phyloP scores from a whole-genome alignment of 306 rosid genomes.

The Bauhinia variegata region DNA sequence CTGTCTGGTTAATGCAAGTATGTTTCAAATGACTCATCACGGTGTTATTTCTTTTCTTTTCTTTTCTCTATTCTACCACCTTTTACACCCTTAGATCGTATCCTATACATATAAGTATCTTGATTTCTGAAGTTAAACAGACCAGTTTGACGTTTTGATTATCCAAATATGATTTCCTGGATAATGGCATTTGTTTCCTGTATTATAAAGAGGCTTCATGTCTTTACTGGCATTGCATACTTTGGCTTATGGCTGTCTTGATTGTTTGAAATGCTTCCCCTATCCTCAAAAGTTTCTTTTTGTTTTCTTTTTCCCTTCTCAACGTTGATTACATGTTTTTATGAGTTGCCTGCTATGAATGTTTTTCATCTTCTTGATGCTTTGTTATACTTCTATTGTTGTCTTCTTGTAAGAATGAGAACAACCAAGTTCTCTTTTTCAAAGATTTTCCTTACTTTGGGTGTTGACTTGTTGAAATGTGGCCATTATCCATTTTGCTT shows the following conservation, averaged over 20 bases:
- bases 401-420: background rate
- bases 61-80: conserved; percentile 6
- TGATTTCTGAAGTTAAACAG: conserved; percentile 13
- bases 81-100: background rate
- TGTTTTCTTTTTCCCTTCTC: background rate
- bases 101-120: conserved; percentile 5
- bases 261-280: conserved; percentile 1
- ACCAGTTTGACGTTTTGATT: conserved; percentile 14
- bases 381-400: background rate
- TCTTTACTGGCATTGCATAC: background rate
- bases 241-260: background rate
- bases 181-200: background rate
- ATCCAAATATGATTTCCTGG: background rate
- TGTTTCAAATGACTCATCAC: conserved; percentile 41
- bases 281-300: background rate
- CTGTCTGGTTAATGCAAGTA: conserved; percentile 99
- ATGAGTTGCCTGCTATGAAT: conserved; percentile 6
- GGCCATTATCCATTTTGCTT: background rate
- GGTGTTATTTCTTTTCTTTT: conserved; percentile 16
- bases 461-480: conserved; percentile 10
- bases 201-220: background rate
- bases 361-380: conserved; percentile 3
- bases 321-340: conserved; percentile 10
- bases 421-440: background rate
- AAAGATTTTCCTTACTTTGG: background rate